Base-by-base conservation (phyloP, 345 rosid species). In the Anacardium occidentale region DNA sequence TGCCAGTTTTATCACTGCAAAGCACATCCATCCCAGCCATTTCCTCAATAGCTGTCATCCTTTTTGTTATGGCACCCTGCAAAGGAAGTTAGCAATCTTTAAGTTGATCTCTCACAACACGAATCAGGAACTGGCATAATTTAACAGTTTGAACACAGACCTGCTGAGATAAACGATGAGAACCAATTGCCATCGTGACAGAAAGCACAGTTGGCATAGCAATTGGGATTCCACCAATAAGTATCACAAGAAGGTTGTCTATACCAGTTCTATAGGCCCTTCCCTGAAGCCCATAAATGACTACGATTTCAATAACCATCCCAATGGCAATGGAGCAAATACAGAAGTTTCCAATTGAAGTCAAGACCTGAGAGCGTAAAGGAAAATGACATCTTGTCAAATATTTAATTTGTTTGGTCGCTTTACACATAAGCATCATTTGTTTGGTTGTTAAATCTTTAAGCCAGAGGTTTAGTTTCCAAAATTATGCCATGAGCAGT, bases 201-300 rank as follows among this genome's bases (percentile, higher is more conserved):
- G 98, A 94, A 84, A 94, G 94, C 75, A 94, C 98, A 0, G 98
- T 94, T 9, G 97, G 97, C 97, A 94, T 91, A 71, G 98, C 98
- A 71, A 94, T 94, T 48, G 98, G 98, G 82, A 94, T 94, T 76
- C 97, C 98, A 77, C 98, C 98, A 44, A 91, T 94, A 69, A 94
- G 91, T 68, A 94, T 82, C 75, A 91, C 97, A 5, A 90, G 85
- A 71, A 94, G 88, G 57, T 91, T 94, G 74, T 94, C 32, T 29
- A 29, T 29, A 29, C 32, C 32, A 29, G 32, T 29, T 29, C 32
- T 29, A 29, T 29, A 29, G 32, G 32, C 32, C 32, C 32, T 29
- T 1, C 3, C 2, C 32, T 29, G 32, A 29, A 3, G 32, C 32
- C 32, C 32, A 29, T 29, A 86, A 57, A 94, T 86, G 44, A 78